These are phyloP conservation scores for Gossypium lobatum DNA, from an alignment of 441 rosid species.

Conservation along the genomic window DNA sequence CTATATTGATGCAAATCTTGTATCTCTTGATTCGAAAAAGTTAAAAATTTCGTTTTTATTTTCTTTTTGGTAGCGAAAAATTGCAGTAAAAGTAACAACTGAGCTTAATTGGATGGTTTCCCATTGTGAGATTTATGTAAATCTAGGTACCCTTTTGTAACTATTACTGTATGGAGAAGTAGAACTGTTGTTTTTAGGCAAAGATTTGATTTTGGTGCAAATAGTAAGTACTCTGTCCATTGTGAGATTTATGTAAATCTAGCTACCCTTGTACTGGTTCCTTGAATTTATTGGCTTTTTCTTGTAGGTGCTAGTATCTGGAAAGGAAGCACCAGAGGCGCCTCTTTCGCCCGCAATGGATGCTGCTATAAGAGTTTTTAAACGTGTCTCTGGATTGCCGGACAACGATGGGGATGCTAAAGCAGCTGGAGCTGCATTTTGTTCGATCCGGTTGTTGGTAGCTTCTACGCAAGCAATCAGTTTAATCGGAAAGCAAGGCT, in stretches of 20 bases:
- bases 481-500: slow-evolving; percentile 88
- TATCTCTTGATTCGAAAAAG: background rate
- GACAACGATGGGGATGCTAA: slow-evolving; percentile 41
- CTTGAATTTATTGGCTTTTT: slow-evolving; percentile 8
- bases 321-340: slow-evolving; percentile 77
- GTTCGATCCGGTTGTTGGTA: slow-evolving; percentile 61
- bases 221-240: background rate
- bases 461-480: slow-evolving; percentile 83
- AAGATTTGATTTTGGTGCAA: background rate
- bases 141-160: background rate
- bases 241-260: background rate
- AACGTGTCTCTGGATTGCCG: slow-evolving; percentile 63
- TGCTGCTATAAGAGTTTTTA: slow-evolving; percentile 64
- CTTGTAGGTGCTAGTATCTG: slow-evolving; percentile 68
- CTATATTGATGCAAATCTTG: background rate
- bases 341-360: slow-evolving; percentile 83
- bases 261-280: background rate
- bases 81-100: background rate
- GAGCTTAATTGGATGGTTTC: background rate
- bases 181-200: background rate
- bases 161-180: background rate
- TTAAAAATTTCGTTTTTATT: background rate
- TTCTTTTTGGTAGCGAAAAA: background rate
- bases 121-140: background rate
- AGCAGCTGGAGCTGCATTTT: slow-evolving; percentile 44